phyloP scores from a whole-genome alignment of 768 basidiomycete species.

The Strobilomyces echinocephalus region DNA sequence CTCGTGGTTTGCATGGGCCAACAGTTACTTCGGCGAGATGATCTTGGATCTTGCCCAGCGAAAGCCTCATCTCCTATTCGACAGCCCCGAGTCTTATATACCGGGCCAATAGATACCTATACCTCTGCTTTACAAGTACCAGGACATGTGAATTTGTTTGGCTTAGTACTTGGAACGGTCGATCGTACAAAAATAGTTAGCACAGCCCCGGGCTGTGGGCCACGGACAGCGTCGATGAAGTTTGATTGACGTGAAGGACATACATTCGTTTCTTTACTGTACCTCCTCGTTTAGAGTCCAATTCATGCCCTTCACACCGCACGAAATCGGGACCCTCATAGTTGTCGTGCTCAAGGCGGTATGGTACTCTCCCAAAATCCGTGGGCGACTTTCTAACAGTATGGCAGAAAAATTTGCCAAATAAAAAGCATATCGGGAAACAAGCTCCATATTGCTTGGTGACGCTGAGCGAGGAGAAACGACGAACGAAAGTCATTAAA shows the following conservation, averaged over 20 bases:
- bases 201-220: constrained; percentile 17
- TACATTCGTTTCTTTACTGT: constrained; percentile 3
- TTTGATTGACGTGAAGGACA: constrained; percentile 18
- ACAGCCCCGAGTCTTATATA: constrained; percentile 49
- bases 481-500: constrained; percentile 89
- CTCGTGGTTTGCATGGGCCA: constrained; percentile 81
- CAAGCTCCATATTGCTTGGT: constrained; percentile 95
- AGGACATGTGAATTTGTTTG: not conserved
- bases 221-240: constrained; percentile 6
- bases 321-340: constrained; percentile 88
- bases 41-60: constrained; percentile 68
- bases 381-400: constrained; percentile 16
- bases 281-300: constrained; percentile 1
- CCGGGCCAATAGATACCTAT: constrained; percentile 38
- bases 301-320: constrained; percentile 55
- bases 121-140: not conserved
- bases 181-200: not conserved
- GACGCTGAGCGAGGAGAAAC: constrained; percentile 73
- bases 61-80: constrained; percentile 66
- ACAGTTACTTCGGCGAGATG: constrained; percentile 83
- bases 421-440: constrained; percentile 90
- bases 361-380: constrained; percentile 32
- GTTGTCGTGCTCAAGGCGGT: constrained; percentile 93
- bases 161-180: not conserved
- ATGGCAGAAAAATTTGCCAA: constrained; percentile 77